These are phyloP conservation scores for Mycosarcoma maydis DNA, from an alignment of 1,284 basidiomycete species.

Conservation along the genomic window DNA sequence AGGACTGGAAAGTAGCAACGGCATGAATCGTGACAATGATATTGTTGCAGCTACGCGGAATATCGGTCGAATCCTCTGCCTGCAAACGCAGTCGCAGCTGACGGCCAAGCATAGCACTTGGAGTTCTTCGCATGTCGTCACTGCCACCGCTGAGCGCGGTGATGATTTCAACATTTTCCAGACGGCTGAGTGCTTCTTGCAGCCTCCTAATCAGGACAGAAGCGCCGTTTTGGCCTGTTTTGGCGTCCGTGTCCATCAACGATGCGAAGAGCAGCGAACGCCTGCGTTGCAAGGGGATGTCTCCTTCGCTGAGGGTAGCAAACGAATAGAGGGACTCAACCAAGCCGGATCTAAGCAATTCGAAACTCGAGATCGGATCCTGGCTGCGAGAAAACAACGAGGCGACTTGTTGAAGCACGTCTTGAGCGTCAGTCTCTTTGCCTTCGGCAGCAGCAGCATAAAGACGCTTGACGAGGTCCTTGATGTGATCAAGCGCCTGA, in stretches of 20 bases:
- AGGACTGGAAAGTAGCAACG: slow-evolving; percentile 60
- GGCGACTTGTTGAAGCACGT: slow-evolving; percentile 78
- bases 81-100: slow-evolving; percentile 61
- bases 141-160: slow-evolving; percentile 43
- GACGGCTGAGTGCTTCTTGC: slow-evolving; percentile 62
- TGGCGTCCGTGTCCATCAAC: slow-evolving; percentile 36
- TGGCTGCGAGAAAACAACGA: slow-evolving; percentile 78
- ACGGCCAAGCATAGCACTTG: slow-evolving; percentile 53
- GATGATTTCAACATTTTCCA: slow-evolving; percentile 60
- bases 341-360: slow-evolving; percentile 90
- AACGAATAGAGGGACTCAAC: slow-evolving; percentile 87
- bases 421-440: slow-evolving; percentile 43
- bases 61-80: slow-evolving; percentile 55
- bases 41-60: slow-evolving; percentile 59
- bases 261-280: slow-evolving; percentile 46
- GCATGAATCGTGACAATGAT: slow-evolving; percentile 64
- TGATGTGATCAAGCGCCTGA: slow-evolving; percentile 56
- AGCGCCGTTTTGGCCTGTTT: slow-evolving; percentile 30
- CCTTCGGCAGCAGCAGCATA: slow-evolving; percentile 69
- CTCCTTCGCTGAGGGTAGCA: slow-evolving; percentile 72
- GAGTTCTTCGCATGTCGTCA: slow-evolving; percentile 52
- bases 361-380: slow-evolving; percentile 89
- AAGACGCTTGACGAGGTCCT: slow-evolving; percentile 42
- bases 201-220: slow-evolving; percentile 52
- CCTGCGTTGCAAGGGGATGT: slow-evolving; percentile 35